Conservation (phyloP, 768 basidiomycete species). For the Chalciporus piperatus region DNA sequence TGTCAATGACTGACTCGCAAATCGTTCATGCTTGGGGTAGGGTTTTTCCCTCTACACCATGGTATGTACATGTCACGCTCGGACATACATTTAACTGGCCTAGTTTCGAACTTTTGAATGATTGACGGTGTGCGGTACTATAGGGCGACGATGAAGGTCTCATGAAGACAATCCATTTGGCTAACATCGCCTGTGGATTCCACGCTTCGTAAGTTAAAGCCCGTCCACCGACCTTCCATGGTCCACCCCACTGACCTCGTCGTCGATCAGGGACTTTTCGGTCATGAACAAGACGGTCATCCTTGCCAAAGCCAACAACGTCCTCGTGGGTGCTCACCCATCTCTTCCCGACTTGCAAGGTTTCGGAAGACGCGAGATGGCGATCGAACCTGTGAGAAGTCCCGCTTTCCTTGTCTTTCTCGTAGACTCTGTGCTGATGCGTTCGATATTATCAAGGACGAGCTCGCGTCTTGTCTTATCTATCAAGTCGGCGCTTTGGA, state of each 20-base stretch:
- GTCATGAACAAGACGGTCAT: constrained; percentile 63
- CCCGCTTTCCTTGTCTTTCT: neutral
- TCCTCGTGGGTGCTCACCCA: constrained; percentile 66
- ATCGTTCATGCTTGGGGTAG: constrained; percentile 22
- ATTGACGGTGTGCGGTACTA: neutral
- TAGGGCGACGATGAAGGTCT: constrained; percentile 52
- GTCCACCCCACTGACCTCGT: too few species aligned
- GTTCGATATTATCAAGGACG: constrained; percentile 36
- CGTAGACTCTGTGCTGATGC: neutral
- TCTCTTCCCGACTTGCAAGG: constrained; percentile 60
- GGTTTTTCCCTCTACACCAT: constrained; percentile 51
- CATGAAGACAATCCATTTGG: constrained; percentile 56
- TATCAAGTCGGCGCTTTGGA: constrained; percentile 67
- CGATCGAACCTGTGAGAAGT: constrained; percentile 49
- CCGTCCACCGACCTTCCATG: neutral
- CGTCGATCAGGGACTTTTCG: constrained; percentile 49
- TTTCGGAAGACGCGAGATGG: constrained; percentile 66
- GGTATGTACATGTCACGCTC: constrained; percentile 25
- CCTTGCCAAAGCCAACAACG: constrained; percentile 53
- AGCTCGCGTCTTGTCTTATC: constrained; percentile 54
- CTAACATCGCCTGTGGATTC: constrained; percentile 67
- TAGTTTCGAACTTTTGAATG: too few species aligned
- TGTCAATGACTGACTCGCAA: neutral
- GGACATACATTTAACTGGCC: too few species aligned
- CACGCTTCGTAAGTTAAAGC: constrained; percentile 50